Base-by-base conservation (phyloP, 1,284 basidiomycete genomes). In the Marasmius fiardii region DNA sequence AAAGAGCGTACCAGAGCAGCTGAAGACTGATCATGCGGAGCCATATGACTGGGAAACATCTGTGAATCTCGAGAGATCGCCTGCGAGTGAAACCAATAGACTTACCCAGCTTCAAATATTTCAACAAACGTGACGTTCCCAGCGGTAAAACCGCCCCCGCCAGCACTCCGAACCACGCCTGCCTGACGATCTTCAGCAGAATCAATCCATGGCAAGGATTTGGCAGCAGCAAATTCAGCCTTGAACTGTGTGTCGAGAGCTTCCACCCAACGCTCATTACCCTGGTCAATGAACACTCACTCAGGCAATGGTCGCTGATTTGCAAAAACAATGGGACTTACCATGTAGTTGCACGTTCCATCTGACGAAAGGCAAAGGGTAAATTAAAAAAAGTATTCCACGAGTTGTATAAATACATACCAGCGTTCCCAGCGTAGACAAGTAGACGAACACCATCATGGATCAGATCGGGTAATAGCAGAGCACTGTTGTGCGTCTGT, bases 391-490 rank as follows among this genome's bases (percentile, higher is more conserved):
- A 14, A 28, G 3, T 23, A 14, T n/a, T 8, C 35, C 26, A 24
- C 20, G 21, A 26, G 26, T n/a, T 26, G 18, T 2, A 52, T 24
- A 14, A 18, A 18, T 20, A 70, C 72, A 45, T 63, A 78, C 78
- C 83, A 34, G 89, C 86, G 64, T 90, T 88, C 23, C 91, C 92
- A 54, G 91, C 90, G 65, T 94, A 95, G 35, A 93, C 85, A 39
- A 95, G 73, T 34, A 95, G 73, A 55, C 90, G 75, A 51, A 95
- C 76, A 43, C 90, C 90, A 57, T 83, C 81, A 55, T 90, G 81
- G 53, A 95, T 77, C 7, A 96, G 75, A 44, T 86, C 82, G 14
- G 90, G 85, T 11, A 96, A 76, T 5, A 95, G 76, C 18, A 72
- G 71, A 5, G 90, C 88, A 44, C 85, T 83, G 71, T 94, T 87